Evolutionary conservation across 2,329 filamentous ascomycete genomes (phyloP).

Genomic region (Chaetomiaceae sp.): DNA sequence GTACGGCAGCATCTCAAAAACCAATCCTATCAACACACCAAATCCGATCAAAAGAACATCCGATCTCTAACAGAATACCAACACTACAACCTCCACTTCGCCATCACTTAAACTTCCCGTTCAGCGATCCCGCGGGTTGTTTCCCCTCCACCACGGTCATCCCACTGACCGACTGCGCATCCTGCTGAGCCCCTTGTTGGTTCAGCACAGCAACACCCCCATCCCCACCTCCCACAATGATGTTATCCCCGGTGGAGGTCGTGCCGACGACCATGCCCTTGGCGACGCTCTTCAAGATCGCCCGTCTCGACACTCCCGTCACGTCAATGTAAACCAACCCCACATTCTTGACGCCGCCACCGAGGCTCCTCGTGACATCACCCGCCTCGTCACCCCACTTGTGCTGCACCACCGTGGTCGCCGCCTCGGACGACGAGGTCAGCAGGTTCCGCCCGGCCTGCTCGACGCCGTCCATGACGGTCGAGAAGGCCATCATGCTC

Average conservation of each 20-base stretch:
- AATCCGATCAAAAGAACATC: not conserved
- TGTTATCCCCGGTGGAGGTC: conserved; percentile 67
- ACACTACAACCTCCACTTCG: not conserved
- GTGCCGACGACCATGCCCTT: conserved; percentile 92
- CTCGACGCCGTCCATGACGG: conserved; percentile 88
- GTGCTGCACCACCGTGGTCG: conserved; percentile 82
- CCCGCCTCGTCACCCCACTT: conserved; percentile 84
- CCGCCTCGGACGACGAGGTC: conserved; percentile 68
- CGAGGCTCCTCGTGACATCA: conserved; percentile 67
- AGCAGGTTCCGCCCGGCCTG: conserved; percentile 78
- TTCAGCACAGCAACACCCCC: conserved; percentile 27
- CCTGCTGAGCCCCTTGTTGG: not conserved
- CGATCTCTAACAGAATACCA: not conserved
- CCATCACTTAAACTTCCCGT: conserved; percentile 15
- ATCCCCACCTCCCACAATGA: conserved; percentile 65
- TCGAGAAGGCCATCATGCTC: conserved; percentile 92
- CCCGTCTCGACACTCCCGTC: conserved; percentile 81
- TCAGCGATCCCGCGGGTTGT: conserved; percentile 18
- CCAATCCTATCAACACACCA: not conserved
- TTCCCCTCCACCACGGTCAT: conserved; percentile 24
- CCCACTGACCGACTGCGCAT: conserved; percentile 21
- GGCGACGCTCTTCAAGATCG: conserved; percentile 89
- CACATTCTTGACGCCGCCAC: conserved; percentile 90
- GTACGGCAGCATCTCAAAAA: too few species aligned
- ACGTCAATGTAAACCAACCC: conserved; percentile 97